phyloP scores from a whole-genome alignment of 2,329 filamentous ascomycete species.

The Apiospora arundinis region DNA sequence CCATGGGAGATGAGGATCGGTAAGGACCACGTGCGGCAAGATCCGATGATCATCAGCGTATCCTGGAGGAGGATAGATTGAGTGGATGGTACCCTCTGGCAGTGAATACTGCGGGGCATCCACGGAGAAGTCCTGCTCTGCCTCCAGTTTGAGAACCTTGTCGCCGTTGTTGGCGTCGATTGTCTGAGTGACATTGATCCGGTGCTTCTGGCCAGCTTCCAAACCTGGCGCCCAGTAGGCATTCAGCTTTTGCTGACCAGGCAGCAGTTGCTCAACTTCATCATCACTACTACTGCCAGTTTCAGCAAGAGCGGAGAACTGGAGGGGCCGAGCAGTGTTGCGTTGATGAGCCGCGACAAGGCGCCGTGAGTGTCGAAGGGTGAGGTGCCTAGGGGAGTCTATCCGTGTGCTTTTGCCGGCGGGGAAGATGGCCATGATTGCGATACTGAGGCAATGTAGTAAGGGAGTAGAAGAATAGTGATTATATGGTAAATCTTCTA shows the following conservation, averaged over 20 bases:
- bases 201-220: slow-evolving; percentile 27
- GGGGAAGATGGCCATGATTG: too few species aligned
- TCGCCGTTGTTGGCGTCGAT: background rate
- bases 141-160: slow-evolving; percentile 23
- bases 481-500: too few species aligned
- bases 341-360: too few species aligned
- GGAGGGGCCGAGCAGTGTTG: too few species aligned
- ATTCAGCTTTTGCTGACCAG: slow-evolving; percentile 32
- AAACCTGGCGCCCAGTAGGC: slow-evolving; percentile 31
- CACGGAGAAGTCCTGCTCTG: slow-evolving; percentile 42
- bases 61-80: slow-evolving; percentile 47
- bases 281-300: slow-evolving; percentile 21
- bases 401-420: too few species aligned
- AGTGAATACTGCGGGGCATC: slow-evolving; percentile 45
- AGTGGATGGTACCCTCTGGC: slow-evolving; percentile 42
- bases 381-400: too few species aligned
- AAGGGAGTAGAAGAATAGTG: too few species aligned
- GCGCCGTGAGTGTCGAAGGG: too few species aligned
- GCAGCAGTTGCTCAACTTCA: slow-evolving; percentile 22
- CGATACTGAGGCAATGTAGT: too few species aligned
- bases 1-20: slow-evolving; percentile 52
- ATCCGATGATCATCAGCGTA: slow-evolving; percentile 41
- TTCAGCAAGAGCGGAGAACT: too few species aligned
- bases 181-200: slow-evolving; percentile 23
- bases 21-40: slow-evolving; percentile 53